Conservation (phyloP, 176 grass and related monocot species). For the Musa beccarii region DNA sequence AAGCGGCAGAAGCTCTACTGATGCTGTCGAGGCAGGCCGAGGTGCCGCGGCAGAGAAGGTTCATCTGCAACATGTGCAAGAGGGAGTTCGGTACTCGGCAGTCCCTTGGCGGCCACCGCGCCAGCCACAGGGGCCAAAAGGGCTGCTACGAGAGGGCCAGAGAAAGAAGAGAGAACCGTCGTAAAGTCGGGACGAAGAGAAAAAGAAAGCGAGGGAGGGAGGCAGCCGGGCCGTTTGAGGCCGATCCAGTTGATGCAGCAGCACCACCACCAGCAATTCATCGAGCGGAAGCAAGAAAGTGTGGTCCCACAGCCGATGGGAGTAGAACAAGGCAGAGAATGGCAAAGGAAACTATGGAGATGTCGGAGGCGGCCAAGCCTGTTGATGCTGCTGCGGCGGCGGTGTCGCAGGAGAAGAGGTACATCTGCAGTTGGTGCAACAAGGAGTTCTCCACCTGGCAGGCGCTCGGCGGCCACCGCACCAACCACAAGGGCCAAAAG, state of each 20-base stretch:
- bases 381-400: too few relatives aligned
- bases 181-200: neutral
- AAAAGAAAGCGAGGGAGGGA: neutral
- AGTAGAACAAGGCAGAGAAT: too few relatives aligned
- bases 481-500: constrained; percentile 1
- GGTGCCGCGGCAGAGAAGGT: neutral
- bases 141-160: neutral
- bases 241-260: too few relatives aligned
- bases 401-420: neutral
- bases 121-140: neutral
- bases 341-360: too few relatives aligned
- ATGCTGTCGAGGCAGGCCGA: neutral
- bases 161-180: neutral
- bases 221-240: neutral
- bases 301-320: too few relatives aligned
- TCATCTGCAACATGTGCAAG: neutral
- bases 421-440: neutral
- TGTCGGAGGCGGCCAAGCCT: too few relatives aligned
- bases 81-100: constrained; percentile 1
- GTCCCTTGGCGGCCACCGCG: constrained; percentile 17
- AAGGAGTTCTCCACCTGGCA: neutral
- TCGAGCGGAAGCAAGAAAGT: too few relatives aligned
- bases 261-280: too few relatives aligned
- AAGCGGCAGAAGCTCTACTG: neutral
- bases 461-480: constrained; percentile 14